Conservation (phyloP, 441 rosid species). For the Daphne laureola region DNA sequence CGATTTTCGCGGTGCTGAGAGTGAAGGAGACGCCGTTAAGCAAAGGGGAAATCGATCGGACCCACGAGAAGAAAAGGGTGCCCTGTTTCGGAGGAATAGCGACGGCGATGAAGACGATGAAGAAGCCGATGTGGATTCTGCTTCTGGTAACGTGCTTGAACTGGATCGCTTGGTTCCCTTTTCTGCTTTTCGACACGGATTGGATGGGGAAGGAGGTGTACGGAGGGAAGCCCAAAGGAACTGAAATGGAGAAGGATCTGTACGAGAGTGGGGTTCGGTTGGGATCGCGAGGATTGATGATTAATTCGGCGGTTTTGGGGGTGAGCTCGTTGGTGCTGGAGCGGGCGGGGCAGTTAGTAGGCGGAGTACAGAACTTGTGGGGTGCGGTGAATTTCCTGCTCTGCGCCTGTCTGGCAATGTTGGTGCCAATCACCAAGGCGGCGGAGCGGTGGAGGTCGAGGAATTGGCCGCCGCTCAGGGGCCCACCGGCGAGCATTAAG, state of each 20-base stretch:
- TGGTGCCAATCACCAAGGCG: conserved; percentile 42
- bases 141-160: conserved; percentile 64
- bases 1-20: conserved; percentile 28
- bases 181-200: conserved; percentile 69
- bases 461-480: conserved; percentile 18
- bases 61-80: conserved; percentile 12
- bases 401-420: conserved; percentile 40
- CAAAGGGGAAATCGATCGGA: conserved; percentile 16
- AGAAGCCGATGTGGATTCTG: conserved; percentile 74
- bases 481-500: conserved; percentile 38
- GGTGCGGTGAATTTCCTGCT: conserved; percentile 57
- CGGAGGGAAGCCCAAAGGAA: conserved; percentile 42
- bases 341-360: conserved; percentile 32
- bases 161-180: conserved; percentile 88
- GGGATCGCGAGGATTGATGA: conserved; percentile 70
- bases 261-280: conserved; percentile 57
- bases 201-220: conserved; percentile 86
- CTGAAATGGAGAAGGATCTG: conserved; percentile 16
- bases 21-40: conserved; percentile 45
- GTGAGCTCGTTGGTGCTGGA: conserved; percentile 42
- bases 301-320: conserved; percentile 61
- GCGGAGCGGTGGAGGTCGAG: conserved; percentile 40
- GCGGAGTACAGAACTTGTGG: conserved; percentile 64
- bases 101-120: conserved; percentile 33
- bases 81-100: conserved; percentile 38